Conservation (phyloP, 1,284 basidiomycete genomes). For the Vanrija sp. region DNA sequence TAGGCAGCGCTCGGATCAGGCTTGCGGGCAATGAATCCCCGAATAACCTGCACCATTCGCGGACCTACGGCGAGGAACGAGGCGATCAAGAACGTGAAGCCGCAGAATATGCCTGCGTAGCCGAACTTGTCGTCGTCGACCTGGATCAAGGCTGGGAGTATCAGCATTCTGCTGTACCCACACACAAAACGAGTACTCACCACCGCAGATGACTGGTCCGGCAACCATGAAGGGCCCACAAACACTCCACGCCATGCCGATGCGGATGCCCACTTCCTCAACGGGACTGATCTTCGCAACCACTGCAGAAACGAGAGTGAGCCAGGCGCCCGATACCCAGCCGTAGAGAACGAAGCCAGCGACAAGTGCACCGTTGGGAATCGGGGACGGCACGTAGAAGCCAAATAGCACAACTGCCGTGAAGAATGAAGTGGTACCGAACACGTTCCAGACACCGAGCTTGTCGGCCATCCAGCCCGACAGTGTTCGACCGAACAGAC, state of each 20-base stretch:
- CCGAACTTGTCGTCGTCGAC: conserved; percentile 23
- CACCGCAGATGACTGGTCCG: conserved; percentile 37
- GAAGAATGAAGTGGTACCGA: conserved; percentile 24
- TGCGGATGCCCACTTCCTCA: conserved; percentile 41
- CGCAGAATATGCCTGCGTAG: conserved; percentile 37
- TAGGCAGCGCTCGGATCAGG: too few relatives aligned
- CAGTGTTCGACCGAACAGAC: conserved; percentile 34
- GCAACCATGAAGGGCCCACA: conserved; percentile 29
- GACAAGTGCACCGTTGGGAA: conserved; percentile 27
- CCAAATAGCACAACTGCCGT: conserved; percentile 32
- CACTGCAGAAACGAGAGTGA: conserved; percentile 39
- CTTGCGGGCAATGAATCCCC: not conserved
- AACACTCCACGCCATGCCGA: conserved; percentile 44
- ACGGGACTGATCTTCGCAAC: conserved; percentile 39
- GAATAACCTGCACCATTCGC: conserved; percentile 10
- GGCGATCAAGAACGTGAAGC: conserved; percentile 26
- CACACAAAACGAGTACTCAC: conserved; percentile 15
- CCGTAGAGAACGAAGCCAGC: conserved; percentile 41
- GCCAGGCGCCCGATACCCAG: conserved; percentile 36
- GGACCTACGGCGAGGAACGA: conserved; percentile 28
- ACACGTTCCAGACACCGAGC: conserved; percentile 42
- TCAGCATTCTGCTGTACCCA: not conserved
- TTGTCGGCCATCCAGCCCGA: conserved; percentile 39
- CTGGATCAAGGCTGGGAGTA: conserved; percentile 26
- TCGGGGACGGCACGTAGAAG: conserved; percentile 26